These are phyloP conservation scores for Boletus sensibilis DNA, from an alignment of 768 basidiomycete genomes.

Conservation along the genomic window DNA sequence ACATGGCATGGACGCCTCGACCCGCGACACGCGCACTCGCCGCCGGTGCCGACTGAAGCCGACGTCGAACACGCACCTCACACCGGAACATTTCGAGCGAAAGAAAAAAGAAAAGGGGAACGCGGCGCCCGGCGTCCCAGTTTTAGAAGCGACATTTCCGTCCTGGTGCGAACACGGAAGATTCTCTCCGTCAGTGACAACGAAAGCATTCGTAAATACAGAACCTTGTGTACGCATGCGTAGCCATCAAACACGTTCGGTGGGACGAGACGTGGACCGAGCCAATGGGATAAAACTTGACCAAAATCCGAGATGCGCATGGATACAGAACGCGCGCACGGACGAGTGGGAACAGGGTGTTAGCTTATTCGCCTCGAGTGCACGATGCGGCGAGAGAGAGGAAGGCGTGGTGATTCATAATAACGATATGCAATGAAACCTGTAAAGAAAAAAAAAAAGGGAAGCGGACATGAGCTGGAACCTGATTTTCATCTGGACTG, in stretches of 20 bases:
- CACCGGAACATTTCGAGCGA: not conserved
- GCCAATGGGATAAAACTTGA: not conserved
- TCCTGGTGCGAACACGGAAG: not conserved
- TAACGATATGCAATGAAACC: not conserved
- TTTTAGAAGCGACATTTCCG: not conserved
- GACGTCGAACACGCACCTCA: not conserved
- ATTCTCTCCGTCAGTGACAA: not conserved
- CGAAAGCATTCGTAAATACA: not conserved
- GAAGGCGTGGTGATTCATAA: conserved; percentile 2
- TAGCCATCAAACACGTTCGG: conserved; percentile 1
- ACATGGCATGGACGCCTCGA: not conserved
- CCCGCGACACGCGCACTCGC: not conserved
- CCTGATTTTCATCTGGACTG: not conserved
- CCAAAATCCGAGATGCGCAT: not conserved
- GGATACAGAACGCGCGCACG: not conserved
- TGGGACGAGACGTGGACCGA: not conserved
- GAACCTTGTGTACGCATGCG: conserved; percentile 3
- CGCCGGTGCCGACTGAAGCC: not conserved
- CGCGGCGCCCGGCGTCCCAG: not conserved
- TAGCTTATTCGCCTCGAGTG: not conserved
- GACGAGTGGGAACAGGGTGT: not conserved
- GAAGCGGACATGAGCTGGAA: conserved; percentile 3
- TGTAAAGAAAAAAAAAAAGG: not conserved
- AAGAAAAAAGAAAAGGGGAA: not conserved
- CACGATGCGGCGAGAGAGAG: conserved; percentile 1